Percentiles rank a stretch among this genome's conserved stretches.
phyloP scores from a whole-genome alignment of 306 rosid genomes.

The Vigna nakashimae region DNA sequence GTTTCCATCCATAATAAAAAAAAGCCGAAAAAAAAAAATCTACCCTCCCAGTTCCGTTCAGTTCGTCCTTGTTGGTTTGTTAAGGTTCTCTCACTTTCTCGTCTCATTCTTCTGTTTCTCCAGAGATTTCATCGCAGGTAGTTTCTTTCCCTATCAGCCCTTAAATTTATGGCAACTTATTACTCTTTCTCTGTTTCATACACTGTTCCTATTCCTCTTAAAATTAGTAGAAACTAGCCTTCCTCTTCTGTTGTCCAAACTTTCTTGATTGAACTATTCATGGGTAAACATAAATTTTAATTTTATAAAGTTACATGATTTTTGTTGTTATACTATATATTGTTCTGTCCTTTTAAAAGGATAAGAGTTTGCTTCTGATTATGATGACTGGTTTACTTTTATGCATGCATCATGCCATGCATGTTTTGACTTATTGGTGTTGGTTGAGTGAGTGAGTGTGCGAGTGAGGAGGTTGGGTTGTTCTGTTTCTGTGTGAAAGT shows the following conservation, averaged over 20 bases:
- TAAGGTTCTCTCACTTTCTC: neutral
- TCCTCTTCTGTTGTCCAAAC: neutral
- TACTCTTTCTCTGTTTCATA: neutral
- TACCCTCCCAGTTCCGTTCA: neutral
- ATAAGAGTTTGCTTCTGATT: slow-evolving; percentile 28
- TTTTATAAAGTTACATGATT: slow-evolving; percentile 35
- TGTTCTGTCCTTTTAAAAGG: slow-evolving; percentile 4
- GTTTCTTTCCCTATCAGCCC: slow-evolving; percentile 25
- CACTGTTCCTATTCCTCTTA: neutral
- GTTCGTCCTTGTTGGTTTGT: neutral
- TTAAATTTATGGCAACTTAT: neutral
- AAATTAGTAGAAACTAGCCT: neutral
- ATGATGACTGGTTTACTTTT: neutral
- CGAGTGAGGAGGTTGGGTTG: neutral
- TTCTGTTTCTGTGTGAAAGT: slow-evolving; percentile 28
- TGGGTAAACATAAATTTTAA: neutral
- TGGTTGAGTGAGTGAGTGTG: neutral
- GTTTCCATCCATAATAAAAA: no score
- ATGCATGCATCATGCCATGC: slow-evolving; percentile 13
- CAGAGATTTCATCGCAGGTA: slow-evolving; percentile 36
- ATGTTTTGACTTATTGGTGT: slow-evolving; percentile 19
- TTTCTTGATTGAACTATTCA: neutral
- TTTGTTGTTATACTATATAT: neutral
- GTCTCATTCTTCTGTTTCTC: slow-evolving; percentile 2
- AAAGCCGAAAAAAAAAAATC: neutral